Percentiles rank a stretch among this genome's conserved stretches.
Evolutionary conservation across 805 yeast species (phyloP).

Genomic region (Lipomyces starkeyi): DNA sequence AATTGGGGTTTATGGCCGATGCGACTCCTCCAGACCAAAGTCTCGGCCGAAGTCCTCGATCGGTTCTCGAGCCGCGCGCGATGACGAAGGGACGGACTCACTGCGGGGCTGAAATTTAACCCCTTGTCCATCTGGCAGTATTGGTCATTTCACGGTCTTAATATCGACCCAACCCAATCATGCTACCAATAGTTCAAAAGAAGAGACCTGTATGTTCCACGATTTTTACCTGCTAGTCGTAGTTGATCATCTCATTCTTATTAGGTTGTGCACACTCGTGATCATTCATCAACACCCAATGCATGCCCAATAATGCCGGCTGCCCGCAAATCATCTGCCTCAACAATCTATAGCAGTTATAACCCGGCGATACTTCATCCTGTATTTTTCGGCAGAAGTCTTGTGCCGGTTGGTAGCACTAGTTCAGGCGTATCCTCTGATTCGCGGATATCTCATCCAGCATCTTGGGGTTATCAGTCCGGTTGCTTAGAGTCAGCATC

Average conservation of each 20-base stretch:
- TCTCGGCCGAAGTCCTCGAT: too few relatives aligned
- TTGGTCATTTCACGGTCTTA: neutral
- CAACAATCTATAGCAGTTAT: neutral
- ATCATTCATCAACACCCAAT: neutral
- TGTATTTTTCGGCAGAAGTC: conserved; percentile 30
- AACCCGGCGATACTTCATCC: conserved; percentile 32
- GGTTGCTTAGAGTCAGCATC: neutral
- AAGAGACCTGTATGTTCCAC: conserved; percentile 16
- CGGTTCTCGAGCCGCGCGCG: too few relatives aligned
- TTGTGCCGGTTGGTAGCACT: neutral
- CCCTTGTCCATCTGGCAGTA: too few relatives aligned
- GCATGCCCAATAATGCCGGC: neutral
- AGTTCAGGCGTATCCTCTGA: conserved; percentile 10
- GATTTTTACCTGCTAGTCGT: neutral
- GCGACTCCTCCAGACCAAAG: too few relatives aligned
- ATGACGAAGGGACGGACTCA: too few relatives aligned
- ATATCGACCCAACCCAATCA: neutral
- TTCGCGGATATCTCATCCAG: conserved; percentile 33
- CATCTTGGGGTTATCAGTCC: conserved; percentile 29
- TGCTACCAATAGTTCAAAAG: conserved; percentile 19
- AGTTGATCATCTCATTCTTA: neutral
- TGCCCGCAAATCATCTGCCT: neutral
- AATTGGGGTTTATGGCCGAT: neutral
- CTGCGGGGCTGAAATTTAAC: too few relatives aligned
- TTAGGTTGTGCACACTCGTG: neutral